Percentiles rank a stretch among this genome's conserved stretches.
Evolutionary conservation across 2,329 filamentous ascomycete genomes (phyloP).

Genomic region (Colletotrichum australisinense): DNA sequence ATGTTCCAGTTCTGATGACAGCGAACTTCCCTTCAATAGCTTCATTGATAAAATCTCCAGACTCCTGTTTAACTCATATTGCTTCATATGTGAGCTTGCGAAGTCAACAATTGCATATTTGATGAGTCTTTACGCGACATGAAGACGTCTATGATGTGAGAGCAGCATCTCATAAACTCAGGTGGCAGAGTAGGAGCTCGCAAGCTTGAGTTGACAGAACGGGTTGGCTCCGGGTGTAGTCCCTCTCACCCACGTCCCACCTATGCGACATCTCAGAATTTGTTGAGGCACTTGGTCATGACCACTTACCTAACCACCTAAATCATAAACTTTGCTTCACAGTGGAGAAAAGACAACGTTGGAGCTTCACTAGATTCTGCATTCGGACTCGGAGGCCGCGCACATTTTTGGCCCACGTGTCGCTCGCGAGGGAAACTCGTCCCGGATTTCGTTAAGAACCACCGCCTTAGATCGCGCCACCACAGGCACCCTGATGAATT

Average conservation of each 20-base stretch:
- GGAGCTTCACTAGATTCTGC: too few species aligned
- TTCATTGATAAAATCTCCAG: too few species aligned
- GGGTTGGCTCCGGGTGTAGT: neutral
- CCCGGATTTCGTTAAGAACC: neutral
- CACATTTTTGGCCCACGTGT: neutral
- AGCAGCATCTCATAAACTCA: too few species aligned
- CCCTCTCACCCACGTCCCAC: neutral
- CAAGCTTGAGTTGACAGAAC: neutral
- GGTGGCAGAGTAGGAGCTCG: too few species aligned
- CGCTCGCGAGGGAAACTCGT: neutral
- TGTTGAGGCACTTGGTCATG: neutral
- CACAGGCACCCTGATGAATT: neutral
- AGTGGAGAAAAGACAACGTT: neutral
- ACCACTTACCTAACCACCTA: neutral
- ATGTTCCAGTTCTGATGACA: too few species aligned
- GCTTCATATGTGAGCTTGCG: too few species aligned
- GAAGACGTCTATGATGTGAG: too few species aligned
- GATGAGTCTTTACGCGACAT: too few species aligned
- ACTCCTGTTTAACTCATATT: too few species aligned
- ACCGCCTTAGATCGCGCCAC: neutral
- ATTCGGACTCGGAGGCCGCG: neutral
- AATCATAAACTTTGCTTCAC: neutral
- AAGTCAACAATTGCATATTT: too few species aligned
- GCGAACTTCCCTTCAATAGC: too few species aligned
- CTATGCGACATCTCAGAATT: neutral